These are phyloP conservation scores for Rhizopus arrhizus DNA, from an alignment of 371 early-diverging fungal species.

Conservation along the genomic window DNA sequence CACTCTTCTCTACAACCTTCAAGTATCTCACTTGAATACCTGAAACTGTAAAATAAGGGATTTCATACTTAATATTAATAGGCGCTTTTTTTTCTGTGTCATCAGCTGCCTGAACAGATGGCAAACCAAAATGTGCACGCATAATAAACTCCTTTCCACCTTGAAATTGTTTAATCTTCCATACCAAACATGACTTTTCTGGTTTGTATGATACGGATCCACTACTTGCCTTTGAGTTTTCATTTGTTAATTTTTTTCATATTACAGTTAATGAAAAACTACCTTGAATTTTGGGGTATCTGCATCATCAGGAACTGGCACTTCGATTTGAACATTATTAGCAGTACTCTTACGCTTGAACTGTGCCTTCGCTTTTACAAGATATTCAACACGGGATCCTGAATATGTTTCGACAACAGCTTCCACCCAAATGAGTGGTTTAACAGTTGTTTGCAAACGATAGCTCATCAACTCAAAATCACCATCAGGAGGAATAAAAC, in stretches of 20 bases:
- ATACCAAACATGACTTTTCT: constrained; percentile 90
- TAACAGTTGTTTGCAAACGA: constrained; percentile 85
- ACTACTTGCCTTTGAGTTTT: constrained; percentile 63
- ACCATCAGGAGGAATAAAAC: constrained; percentile 91
- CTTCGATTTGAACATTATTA: constrained; percentile 95
- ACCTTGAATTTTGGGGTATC: constrained; percentile 97
- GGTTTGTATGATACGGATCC: constrained; percentile 93
- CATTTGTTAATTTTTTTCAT: background rate
- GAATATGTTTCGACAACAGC: constrained; percentile 90
- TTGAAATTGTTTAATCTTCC: constrained; percentile 98
- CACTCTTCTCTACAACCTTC: constrained; percentile 97
- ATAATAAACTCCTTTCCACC: constrained; percentile 96
- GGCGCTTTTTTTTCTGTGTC: constrained; percentile 94
- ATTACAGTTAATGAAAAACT: background rate
- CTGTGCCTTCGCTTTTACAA: constrained; percentile 96
- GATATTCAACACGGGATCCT: constrained; percentile 93
- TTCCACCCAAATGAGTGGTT: constrained; percentile 96
- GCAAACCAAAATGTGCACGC: constrained; percentile 96
- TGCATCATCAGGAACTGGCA: constrained; percentile 97
- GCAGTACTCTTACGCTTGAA: constrained; percentile 97
- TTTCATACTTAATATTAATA: constrained; percentile 96
- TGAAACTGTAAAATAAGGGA: constrained; percentile 96
- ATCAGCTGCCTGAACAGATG: constrained; percentile 90
- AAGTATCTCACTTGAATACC: constrained; percentile 98
- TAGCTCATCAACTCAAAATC: constrained; percentile 99